Conservation (phyloP, 148 eudicot species). For the Cornus kousa region DNA sequence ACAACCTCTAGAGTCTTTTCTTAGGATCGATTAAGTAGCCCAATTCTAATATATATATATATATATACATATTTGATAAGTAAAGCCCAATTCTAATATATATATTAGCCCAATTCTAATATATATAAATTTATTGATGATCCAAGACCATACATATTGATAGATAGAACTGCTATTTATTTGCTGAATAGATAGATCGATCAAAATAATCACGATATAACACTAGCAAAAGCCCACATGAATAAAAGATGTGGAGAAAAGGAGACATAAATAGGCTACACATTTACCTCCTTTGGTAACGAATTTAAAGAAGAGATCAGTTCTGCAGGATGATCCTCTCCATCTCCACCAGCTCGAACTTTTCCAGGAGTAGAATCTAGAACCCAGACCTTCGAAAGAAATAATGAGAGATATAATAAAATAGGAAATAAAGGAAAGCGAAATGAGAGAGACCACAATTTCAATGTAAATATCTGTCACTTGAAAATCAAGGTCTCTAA, state of each 20-base stretch:
- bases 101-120: too few relatives aligned
- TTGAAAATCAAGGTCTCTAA: not conserved
- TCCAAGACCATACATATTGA: too few relatives aligned
- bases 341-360: conserved; percentile 79
- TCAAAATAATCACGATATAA: not conserved
- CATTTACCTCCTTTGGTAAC: conserved; percentile 70
- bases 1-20: not conserved
- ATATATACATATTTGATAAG: too few relatives aligned
- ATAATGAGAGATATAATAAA: not conserved
- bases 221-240: not conserved
- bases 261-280: conserved; percentile 5
- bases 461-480: not conserved
- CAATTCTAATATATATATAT: too few relatives aligned
- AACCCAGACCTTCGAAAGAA: conserved; percentile 72
- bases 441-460: conserved; percentile 1
- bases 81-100: too few relatives aligned
- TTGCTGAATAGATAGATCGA: too few relatives aligned
- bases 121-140: too few relatives aligned
- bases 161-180: too few relatives aligned
- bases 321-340: conserved; percentile 90
- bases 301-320: conserved; percentile 59
- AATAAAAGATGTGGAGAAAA: not conserved
- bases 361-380: conserved; percentile 95
- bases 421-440: not conserved
- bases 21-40: too few relatives aligned